phyloP scores from a whole-genome alignment of 2,329 filamentous ascomycete species.

The Fusarium devonianum region DNA sequence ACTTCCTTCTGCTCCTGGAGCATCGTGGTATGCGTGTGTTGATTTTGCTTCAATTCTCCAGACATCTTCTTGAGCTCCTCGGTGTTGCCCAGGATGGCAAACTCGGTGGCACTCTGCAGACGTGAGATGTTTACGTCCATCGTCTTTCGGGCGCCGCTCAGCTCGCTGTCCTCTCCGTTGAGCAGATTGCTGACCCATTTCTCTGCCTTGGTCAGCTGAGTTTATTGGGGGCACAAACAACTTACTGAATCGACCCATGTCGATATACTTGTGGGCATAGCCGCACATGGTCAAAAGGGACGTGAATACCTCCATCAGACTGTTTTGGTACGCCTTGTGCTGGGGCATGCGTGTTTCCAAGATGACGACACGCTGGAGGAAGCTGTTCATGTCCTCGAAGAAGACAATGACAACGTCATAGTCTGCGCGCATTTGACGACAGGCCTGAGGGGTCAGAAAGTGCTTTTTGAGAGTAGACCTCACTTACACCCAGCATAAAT shows the following conservation, averaged over 20 bases:
- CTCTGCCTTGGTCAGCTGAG: constrained; percentile 25
- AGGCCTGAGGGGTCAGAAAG: constrained; percentile 33
- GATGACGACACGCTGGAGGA: constrained; percentile 46
- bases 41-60: constrained; percentile 37
- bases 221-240: fast-evolving
- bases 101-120: constrained; percentile 44
- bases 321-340: constrained; percentile 42
- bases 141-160: constrained; percentile 40
- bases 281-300: constrained; percentile 44
- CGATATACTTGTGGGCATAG: constrained; percentile 46
- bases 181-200: constrained; percentile 42
- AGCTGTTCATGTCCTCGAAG: constrained; percentile 48
- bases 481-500: constrained; percentile 40
- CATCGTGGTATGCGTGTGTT: constrained; percentile 37
- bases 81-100: constrained; percentile 45
- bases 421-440: constrained; percentile 45
- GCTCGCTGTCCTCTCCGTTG: constrained; percentile 42
- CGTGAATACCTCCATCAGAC: constrained; percentile 47
- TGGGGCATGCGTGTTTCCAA: constrained; percentile 43
- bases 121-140: constrained; percentile 41
- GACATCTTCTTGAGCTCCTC: constrained; percentile 42
- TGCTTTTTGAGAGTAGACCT: background rate
- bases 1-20: constrained; percentile 39
- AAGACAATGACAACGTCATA: constrained; percentile 49
- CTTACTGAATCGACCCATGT: constrained; percentile 44